phyloP scores from a whole-genome alignment of 2,329 filamentous ascomycete species.

The Xylaria sp. region DNA sequence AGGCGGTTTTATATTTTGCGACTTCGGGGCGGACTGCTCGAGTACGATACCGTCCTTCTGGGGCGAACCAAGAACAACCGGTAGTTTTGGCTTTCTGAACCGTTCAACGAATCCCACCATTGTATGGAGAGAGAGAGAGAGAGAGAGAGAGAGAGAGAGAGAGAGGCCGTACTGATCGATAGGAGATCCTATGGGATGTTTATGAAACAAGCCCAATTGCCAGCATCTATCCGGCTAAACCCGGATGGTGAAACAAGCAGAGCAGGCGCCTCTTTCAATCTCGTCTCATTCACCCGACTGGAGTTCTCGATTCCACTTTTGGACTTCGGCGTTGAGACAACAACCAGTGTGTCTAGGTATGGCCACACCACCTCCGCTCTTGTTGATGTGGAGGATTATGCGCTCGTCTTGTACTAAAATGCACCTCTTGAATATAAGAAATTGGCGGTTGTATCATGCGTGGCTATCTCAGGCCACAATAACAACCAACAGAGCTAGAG shows the following conservation, averaged over 20 bases:
- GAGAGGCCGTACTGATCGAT: slow-evolving; percentile 3
- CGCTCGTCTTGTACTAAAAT: neutral
- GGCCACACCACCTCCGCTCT: too few relatives aligned
- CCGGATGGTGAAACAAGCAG: neutral
- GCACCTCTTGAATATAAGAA: neutral
- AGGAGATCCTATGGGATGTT: neutral
- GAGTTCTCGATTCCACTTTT: neutral
- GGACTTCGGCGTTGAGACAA: neutral
- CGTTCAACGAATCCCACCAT: slow-evolving; percentile 41
- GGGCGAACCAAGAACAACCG: slow-evolving; percentile 31
- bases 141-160: slow-evolving; percentile 3
- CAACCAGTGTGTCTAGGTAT: neutral
- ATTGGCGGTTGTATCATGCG: neutral
- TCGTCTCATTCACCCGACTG: neutral
- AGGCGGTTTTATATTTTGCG: slow-evolving; percentile 26
- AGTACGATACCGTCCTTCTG: slow-evolving; percentile 23
- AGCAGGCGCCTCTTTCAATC: neutral
- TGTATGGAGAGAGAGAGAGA: slow-evolving; percentile 20
- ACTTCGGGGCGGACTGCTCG: slow-evolving; percentile 19
- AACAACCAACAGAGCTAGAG: neutral
- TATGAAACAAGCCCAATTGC: neutral
- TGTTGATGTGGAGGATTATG: neutral
- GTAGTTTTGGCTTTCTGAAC: slow-evolving; percentile 37
- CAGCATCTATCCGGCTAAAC: neutral
- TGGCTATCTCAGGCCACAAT: neutral